A percentile compares a stretch with the other conserved stretches of the same genome.
phyloP scores from a whole-genome alignment of 352 stramenopile genomes.

The Pythium brachiatum region DNA sequence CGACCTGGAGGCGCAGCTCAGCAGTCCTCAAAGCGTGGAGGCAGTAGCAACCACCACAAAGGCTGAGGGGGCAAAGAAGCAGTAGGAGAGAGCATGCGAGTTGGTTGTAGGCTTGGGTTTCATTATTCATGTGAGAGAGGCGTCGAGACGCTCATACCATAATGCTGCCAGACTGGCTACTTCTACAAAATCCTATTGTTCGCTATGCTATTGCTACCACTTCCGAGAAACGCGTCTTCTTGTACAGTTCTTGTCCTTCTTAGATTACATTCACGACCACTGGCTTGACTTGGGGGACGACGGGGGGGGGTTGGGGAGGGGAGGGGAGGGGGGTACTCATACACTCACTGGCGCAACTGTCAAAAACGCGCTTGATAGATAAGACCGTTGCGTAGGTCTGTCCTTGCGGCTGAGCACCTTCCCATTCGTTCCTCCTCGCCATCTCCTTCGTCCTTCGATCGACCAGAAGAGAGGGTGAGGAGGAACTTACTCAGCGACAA shows the following conservation, averaged over 20 bases:
- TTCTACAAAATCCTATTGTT: constrained; percentile 32
- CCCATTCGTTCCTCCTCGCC: background rate
- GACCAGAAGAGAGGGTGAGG: constrained; percentile 5
- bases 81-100: background rate
- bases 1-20: constrained; percentile 34
- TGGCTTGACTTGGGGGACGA: background rate
- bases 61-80: background rate
- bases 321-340: background rate
- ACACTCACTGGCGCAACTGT: constrained; percentile 8
- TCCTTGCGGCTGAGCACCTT: background rate
- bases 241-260: constrained; percentile 22
- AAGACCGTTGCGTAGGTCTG: background rate
- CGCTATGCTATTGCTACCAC: constrained; percentile 28
- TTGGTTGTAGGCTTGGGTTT: constrained; percentile 2
- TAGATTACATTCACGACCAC: constrained; percentile 25
- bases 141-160: constrained; percentile 15
- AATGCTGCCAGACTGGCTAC: constrained; percentile 15
- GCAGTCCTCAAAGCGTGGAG: constrained; percentile 3
- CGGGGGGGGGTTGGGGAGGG: background rate
- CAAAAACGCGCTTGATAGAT: constrained; percentile 10
- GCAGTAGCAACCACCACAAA: background rate
- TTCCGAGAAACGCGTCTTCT: constrained; percentile 23
- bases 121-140: constrained; percentile 7
- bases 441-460: background rate
- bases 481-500: constrained; percentile 54